Evolutionary conservation across 192 early-diverging fungal genomes (phyloP).

Genomic region (Paraglomus brasilianum): DNA sequence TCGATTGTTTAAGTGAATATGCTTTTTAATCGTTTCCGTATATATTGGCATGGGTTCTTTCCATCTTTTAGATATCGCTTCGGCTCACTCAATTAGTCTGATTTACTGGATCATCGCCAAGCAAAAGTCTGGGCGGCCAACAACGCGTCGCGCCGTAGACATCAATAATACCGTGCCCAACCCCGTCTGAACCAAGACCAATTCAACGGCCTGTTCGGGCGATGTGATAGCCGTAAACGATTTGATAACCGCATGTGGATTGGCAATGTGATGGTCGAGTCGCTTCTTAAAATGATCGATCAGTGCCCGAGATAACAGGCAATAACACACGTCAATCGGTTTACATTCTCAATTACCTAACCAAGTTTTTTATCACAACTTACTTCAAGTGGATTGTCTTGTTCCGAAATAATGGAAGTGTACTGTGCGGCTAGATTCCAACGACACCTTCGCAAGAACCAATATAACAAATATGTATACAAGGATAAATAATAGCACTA

Average conservation of each 20-base stretch:
- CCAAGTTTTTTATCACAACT: too few relatives aligned
- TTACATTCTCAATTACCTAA: constrained; percentile 38
- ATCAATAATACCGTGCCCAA: constrained; percentile 50
- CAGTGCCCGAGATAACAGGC: constrained; percentile 33
- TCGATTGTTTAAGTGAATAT: neutral
- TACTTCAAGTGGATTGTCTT: constrained; percentile 12
- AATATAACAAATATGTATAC: neutral
- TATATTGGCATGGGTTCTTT: constrained; percentile 75
- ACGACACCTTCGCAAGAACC: constrained; percentile 38
- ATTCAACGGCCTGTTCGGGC: constrained; percentile 40
- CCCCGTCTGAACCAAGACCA: constrained; percentile 41
- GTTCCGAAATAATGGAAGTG: neutral
- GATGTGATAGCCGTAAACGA: constrained; percentile 31
- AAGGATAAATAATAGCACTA: too few relatives aligned
- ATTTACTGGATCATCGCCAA: constrained; percentile 37
- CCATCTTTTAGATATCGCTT: constrained; percentile 55
- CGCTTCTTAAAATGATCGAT: constrained; percentile 36
- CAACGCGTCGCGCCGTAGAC: constrained; percentile 56
- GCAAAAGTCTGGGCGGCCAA: constrained; percentile 47
- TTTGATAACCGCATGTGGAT: constrained; percentile 36
- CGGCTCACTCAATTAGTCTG: constrained; percentile 49
- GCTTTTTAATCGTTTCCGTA: neutral
- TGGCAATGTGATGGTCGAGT: constrained; percentile 32
- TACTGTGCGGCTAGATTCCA: constrained; percentile 54
- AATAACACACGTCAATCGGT: too few relatives aligned